Evolutionary conservation across 176 grass and related monocot genomes (phyloP).

Genomic region (Aegilops bicornis): DNA sequence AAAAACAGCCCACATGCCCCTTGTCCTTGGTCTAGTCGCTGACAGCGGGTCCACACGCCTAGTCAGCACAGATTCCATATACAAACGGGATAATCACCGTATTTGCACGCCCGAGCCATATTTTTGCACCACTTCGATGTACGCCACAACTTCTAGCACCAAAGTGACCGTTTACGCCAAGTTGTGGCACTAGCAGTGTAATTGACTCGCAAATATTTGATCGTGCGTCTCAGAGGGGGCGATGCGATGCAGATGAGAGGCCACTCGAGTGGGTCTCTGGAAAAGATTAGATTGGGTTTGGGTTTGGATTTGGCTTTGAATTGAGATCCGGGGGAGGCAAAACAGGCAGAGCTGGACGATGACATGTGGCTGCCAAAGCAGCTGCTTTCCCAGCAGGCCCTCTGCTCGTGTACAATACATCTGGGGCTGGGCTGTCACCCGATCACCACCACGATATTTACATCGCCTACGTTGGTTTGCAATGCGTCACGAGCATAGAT

Average conservation of each 20-base stretch:
- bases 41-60: too few relatives aligned
- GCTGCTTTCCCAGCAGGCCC: not conserved
- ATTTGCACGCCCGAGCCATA: too few relatives aligned
- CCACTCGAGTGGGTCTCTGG: not conserved
- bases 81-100: too few relatives aligned
- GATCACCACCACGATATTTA: not conserved
- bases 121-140: too few relatives aligned
- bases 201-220: not conserved
- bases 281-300: not conserved
- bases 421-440: not conserved
- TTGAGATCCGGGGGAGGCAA: conserved; percentile 36
- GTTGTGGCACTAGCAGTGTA: too few relatives aligned
- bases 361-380: conserved; percentile 26
- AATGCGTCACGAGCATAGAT: not conserved
- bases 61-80: too few relatives aligned
- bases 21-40: too few relatives aligned
- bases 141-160: too few relatives aligned
- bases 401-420: not conserved
- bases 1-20: too few relatives aligned
- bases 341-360: conserved; percentile 50
- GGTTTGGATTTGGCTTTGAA: not conserved
- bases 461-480: not conserved
- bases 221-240: not conserved
- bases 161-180: too few relatives aligned
- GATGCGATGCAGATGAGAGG: not conserved